Evolutionary conservation across 352 stramenopile genomes (phyloP), one percentile per base, ranked within the genome.

Genomic region (Globisporangium lucens): DNA sequence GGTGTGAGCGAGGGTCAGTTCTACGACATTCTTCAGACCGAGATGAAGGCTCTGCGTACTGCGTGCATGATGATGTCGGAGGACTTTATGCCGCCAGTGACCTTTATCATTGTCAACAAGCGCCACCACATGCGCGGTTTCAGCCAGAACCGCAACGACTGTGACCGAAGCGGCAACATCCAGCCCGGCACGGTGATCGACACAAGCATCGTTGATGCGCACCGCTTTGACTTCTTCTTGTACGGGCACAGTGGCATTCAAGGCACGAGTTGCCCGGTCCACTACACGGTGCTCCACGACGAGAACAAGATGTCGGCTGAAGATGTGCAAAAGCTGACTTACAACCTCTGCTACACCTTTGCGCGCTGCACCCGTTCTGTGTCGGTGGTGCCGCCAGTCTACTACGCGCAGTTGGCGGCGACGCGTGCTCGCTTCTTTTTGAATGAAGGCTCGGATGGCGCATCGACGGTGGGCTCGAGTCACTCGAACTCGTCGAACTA

Each of bases 341-440:
- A 51, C 43, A 51, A 51, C 43, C 43, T 51, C 43, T 51, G 43
- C 43, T 51, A 51, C 43, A 51, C 43, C 43, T 51, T 51, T 22
- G 43, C 43, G 43, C 43, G 43, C 17, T 51, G 43, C 43, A 51
- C 43, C 4, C 43, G 43, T 10, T 51, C 43, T 3, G 43, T 51
- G 1, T 51, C 43, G 43, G 43, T 51, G 5, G 43, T 51, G 43
- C 43, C 43, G 7, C 43, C 43, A 24, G 43, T 51, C 17, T 51
- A 51, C 17, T 51, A 51, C 20, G 43, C 43, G 43, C 43, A 51
- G 20, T 24, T 51, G 43, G 43, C 43, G 17, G 43, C 43, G 43
- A 24, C 43, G 43, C 43, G 43, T 24, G 43, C 43, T 24, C 43
- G 43, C 43, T 51, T 51, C 43, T 51, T 51, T 51, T 51, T 51